These are phyloP conservation scores for Sclerotinia spermophila DNA, from an alignment of 2,329 filamentous ascomycete species.

Conservation along the genomic window DNA sequence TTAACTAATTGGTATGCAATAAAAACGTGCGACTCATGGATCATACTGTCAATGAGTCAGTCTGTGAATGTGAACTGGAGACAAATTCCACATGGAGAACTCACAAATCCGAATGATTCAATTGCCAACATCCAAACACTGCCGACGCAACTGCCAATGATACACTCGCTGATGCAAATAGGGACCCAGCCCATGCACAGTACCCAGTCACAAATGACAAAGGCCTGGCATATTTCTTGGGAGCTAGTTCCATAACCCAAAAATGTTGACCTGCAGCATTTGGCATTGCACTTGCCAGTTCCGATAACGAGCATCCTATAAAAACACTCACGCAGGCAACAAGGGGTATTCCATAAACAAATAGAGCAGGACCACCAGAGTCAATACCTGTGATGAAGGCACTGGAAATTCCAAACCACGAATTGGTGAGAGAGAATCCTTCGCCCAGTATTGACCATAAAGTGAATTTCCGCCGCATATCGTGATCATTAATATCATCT, in stretches of 20 bases:
- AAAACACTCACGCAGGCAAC: constrained; percentile 7
- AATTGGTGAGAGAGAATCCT: constrained; percentile 18
- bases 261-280: constrained; percentile 20
- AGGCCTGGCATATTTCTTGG: constrained; percentile 15
- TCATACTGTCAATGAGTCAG: not conserved
- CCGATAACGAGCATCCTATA: constrained; percentile 15
- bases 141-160: constrained; percentile 12
- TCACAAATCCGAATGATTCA: constrained; percentile 14
- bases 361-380: constrained; percentile 15
- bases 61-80: not conserved
- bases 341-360: constrained; percentile 16
- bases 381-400: constrained; percentile 17
- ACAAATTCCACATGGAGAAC: not conserved
- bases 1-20: constrained; percentile 15
- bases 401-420: constrained; percentile 18
- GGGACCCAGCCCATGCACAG: constrained; percentile 16
- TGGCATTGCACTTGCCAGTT: constrained; percentile 18
- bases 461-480: constrained; percentile 18
- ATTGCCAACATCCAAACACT: constrained; percentile 15
- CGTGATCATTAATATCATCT: not conserved
- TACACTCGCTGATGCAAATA: constrained; percentile 17
- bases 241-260: constrained; percentile 16
- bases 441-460: constrained; percentile 17
- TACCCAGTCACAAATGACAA: constrained; percentile 16
- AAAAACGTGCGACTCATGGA: constrained; percentile 15